Percentiles rank a stretch among this genome's conserved stretches.
Conservation (phyloP, 192 early-diverging fungal genomes). For the Lobosporangium transversale region DNA sequence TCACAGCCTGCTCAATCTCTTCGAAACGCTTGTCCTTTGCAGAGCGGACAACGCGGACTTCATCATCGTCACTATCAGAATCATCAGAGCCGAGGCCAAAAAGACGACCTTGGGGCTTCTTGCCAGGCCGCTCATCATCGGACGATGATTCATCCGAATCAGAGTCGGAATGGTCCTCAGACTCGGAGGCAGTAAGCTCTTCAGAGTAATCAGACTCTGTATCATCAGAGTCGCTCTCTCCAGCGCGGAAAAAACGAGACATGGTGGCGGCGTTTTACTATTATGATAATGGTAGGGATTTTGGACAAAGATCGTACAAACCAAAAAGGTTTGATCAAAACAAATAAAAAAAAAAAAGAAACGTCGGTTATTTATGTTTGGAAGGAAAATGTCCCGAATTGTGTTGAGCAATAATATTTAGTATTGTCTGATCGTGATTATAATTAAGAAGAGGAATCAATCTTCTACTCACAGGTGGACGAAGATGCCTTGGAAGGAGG, state of each 20-base stretch:
- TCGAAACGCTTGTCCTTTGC: constrained; percentile 90
- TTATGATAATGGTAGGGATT: background rate
- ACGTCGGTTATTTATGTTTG: background rate
- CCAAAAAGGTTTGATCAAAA: background rate
- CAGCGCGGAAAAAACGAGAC: constrained; percentile 90
- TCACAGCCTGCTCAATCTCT: constrained; percentile 76
- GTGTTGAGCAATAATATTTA: no score
- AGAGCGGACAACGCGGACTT: constrained; percentile 80
- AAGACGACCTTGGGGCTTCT: constrained; percentile 40
- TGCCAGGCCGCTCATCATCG: constrained; percentile 63
- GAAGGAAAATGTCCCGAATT: no score
- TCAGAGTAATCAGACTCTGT: constrained; percentile 68
- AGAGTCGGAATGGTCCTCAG: constrained; percentile 58
- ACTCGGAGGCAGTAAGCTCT: constrained; percentile 56
- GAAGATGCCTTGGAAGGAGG: constrained; percentile 4
- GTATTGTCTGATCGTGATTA: background rate
- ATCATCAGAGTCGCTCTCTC: constrained; percentile 74
- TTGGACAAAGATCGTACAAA: background rate
- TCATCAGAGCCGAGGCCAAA: constrained; percentile 57
- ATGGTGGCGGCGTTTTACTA: constrained; percentile 54
- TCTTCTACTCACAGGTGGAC: constrained; percentile 20
- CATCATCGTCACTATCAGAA: constrained; percentile 75
- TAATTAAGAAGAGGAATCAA: background rate
- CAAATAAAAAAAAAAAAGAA: background rate
- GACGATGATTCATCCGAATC: constrained; percentile 49